phyloP scores from a whole-genome alignment of 495 filamentous ascomycete genomes.

The Podospora pseudoanserina region DNA sequence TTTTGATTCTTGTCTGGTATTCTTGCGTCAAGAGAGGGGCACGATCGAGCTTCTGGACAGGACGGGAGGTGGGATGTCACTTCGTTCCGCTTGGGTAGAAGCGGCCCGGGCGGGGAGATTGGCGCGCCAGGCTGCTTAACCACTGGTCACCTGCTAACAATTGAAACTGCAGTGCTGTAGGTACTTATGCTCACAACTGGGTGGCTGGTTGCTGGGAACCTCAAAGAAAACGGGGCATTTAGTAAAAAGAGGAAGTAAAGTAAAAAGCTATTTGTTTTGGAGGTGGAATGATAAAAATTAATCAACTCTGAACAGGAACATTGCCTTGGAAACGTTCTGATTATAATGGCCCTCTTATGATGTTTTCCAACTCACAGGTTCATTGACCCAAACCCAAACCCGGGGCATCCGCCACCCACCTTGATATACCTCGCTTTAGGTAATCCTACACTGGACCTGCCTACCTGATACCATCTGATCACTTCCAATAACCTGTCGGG shows the following conservation, averaged over 20 bases:
- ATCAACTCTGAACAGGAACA: background rate
- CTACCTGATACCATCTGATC: background rate
- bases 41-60: conserved; percentile 2
- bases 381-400: background rate
- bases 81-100: background rate
- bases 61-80: conserved; percentile 9
- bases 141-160: background rate
- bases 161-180: background rate
- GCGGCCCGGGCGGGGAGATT: background rate
- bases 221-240: background rate
- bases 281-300: no score
- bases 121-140: background rate
- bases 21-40: conserved; percentile 9
- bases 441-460: background rate
- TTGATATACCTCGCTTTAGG: no score
- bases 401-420: no score
- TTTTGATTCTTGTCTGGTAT: background rate
- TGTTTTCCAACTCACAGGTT: background rate
- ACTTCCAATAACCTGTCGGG: background rate
- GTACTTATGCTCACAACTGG: no score
- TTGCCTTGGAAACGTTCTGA: background rate
- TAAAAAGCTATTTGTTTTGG: no score
- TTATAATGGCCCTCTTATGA: background rate
- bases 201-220: background rate
- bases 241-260: background rate